Conservation (phyloP, 371 early-diverging fungal genomes). For the Apophysomyces trapeziformis region DNA sequence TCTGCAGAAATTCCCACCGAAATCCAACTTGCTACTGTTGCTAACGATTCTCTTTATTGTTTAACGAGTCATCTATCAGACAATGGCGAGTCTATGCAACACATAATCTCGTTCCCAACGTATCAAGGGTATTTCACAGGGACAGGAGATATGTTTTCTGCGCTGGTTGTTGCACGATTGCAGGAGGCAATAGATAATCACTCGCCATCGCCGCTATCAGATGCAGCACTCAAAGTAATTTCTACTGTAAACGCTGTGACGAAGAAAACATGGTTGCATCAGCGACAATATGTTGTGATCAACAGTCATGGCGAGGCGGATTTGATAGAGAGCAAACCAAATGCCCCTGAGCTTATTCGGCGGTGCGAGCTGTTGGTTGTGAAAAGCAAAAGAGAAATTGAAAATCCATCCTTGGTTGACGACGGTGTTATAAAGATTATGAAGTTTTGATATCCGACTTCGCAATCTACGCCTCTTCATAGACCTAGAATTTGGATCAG, state of each 20-base stretch:
- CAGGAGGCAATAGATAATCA: constrained; percentile 26
- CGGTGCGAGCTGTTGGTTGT: constrained; percentile 69
- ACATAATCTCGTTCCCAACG: constrained; percentile 76
- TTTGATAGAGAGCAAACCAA: constrained; percentile 32
- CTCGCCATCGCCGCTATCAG: constrained; percentile 16
- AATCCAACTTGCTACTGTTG: constrained; percentile 27
- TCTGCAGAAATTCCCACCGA: constrained; percentile 34
- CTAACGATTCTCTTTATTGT: constrained; percentile 38
- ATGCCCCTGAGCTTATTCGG: constrained; percentile 47
- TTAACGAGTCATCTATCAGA: constrained; percentile 33
- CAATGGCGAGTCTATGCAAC: constrained; percentile 26
- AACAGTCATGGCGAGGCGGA: constrained; percentile 23
- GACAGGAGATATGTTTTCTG: constrained; percentile 91
- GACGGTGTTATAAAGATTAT: constrained; percentile 18
- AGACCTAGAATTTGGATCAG: too few species aligned
- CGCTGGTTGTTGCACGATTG: constrained; percentile 70
- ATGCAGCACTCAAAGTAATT: constrained; percentile 63
- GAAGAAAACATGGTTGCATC: constrained; percentile 58
- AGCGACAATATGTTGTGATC: constrained; percentile 25
- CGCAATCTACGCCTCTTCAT: too few species aligned
- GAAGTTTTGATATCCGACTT: not conserved
- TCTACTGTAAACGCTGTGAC: constrained; percentile 78
- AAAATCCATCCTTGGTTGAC: constrained; percentile 40
- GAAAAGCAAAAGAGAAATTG: constrained; percentile 68
- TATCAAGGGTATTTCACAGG: constrained; percentile 85